phyloP scores from a whole-genome alignment of 1,284 basidiomycete genomes.

The Trichosporon inkin region DNA sequence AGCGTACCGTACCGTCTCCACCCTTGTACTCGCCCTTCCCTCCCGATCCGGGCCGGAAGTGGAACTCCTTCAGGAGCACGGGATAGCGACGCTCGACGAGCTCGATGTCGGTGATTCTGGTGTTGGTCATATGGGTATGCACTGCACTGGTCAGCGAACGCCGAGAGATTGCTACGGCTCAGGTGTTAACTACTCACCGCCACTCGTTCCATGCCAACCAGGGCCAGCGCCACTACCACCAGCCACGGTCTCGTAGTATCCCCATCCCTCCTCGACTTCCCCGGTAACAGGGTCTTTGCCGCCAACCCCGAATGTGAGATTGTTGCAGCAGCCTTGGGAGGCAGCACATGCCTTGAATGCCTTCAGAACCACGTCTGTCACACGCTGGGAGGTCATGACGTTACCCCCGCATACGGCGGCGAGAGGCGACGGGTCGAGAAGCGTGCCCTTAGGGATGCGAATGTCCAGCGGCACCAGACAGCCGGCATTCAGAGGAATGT shows the following conservation, averaged over 20 bases:
- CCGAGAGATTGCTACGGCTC: too few relatives aligned
- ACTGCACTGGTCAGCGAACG: neutral
- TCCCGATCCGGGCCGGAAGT: slow-evolving; percentile 68
- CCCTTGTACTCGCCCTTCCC: slow-evolving; percentile 74
- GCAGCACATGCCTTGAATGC: slow-evolving; percentile 91
- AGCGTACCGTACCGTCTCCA: slow-evolving; percentile 81
- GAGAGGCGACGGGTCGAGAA: slow-evolving; percentile 75
- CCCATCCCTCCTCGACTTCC: slow-evolving; percentile 12
- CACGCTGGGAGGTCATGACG: slow-evolving; percentile 71
- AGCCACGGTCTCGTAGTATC: slow-evolving; percentile 55
- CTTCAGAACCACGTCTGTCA: slow-evolving; percentile 89
- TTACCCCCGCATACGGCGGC: slow-evolving; percentile 86
- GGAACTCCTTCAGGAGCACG: slow-evolving; percentile 76
- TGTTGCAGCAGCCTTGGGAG: slow-evolving; percentile 74
- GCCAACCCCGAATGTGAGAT: slow-evolving; percentile 43
- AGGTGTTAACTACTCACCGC: slow-evolving; percentile 6
- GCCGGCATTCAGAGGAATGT: slow-evolving; percentile 91
- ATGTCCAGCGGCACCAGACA: slow-evolving; percentile 66
- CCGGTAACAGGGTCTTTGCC: slow-evolving; percentile 12
- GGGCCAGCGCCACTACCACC: slow-evolving; percentile 91
- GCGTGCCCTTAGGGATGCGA: slow-evolving; percentile 70
- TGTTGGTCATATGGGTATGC: slow-evolving; percentile 69
- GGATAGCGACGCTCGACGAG: slow-evolving; percentile 58
- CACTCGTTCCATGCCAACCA: slow-evolving; percentile 81
- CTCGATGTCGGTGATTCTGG: slow-evolving; percentile 77